These are phyloP conservation scores for Penicillium antarcticum DNA, from an alignment of 495 filamentous ascomycete species.

Conservation along the genomic window DNA sequence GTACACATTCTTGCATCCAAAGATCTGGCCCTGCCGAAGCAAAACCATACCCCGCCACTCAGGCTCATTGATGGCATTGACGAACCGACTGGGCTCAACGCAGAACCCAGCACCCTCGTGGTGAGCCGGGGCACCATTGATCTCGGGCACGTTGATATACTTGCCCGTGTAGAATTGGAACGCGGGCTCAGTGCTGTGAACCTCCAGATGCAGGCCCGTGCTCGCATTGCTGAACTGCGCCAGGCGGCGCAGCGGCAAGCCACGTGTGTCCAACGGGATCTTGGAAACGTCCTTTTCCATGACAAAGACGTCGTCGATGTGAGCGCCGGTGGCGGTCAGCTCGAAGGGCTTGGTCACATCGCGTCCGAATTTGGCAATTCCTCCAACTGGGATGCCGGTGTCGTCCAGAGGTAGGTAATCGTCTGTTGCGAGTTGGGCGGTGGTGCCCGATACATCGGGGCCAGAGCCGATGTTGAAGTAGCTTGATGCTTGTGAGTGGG, in stretches of 20 bases:
- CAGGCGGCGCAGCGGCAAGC: conserved; percentile 56
- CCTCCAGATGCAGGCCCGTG: conserved; percentile 74
- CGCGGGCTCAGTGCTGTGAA: conserved; percentile 85
- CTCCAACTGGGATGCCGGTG: conserved; percentile 59
- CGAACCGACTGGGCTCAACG: conserved; percentile 85
- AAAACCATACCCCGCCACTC: conserved; percentile 76
- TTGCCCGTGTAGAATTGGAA: conserved; percentile 97
- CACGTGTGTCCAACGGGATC: conserved; percentile 76
- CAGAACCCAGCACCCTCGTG: conserved; percentile 73
- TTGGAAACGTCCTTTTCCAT: conserved; percentile 58
- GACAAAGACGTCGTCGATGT: conserved; percentile 90
- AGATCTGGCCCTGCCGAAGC: conserved; percentile 75
- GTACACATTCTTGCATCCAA: conserved; percentile 75
- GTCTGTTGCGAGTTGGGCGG: conserved; percentile 65
- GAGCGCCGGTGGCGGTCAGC: conserved; percentile 61
- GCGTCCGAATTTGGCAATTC: conserved; percentile 49
- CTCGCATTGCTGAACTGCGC: conserved; percentile 67
- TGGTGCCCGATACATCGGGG: conserved; percentile 71
- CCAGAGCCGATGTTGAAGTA: conserved; percentile 83
- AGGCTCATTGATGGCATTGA: conserved; percentile 79
- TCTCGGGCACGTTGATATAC: conserved; percentile 71
- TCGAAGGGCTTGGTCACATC: conserved; percentile 60
- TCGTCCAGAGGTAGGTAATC: conserved; percentile 72
- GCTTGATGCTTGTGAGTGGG: conserved; percentile 40
- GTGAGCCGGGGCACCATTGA: conserved; percentile 61